A percentile compares a stretch with the other conserved stretches of the same genome.
These are phyloP conservation scores for Miamiensis avidus DNA, from an alignment of 169 alveolate species.

Conservation along the genomic window DNA sequence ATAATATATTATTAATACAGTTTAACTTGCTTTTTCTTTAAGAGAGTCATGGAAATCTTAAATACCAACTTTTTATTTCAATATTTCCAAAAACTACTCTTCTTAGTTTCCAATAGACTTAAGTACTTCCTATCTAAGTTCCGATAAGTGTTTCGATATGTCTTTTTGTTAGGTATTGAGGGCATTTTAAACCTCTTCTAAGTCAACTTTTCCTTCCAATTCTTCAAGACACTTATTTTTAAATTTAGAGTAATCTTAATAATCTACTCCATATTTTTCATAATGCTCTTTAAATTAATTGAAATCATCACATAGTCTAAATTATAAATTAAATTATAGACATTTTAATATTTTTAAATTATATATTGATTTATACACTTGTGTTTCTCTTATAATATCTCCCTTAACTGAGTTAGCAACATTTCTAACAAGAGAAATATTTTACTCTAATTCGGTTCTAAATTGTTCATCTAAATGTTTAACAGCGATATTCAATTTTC, in stretches of 20 bases:
- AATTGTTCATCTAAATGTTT: background rate
- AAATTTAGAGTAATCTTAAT: background rate
- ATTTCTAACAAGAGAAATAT: background rate
- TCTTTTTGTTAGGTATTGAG: slow-evolving; percentile 51
- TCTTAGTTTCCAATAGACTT: slow-evolving; percentile 18
- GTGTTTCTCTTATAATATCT: background rate
- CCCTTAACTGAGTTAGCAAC: background rate
- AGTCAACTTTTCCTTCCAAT: slow-evolving; percentile 54
- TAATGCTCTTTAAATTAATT: too few relatives aligned
- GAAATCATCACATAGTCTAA: background rate
- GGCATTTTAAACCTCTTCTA: slow-evolving; percentile 60
- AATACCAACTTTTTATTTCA: slow-evolving; percentile 51
- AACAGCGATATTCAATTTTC: background rate
- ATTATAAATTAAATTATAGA: background rate
- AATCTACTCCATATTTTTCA: background rate
- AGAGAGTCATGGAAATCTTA: slow-evolving; percentile 11
- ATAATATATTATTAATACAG: slow-evolving; percentile 37
- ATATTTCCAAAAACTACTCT: slow-evolving; percentile 39
- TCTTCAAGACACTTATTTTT: background rate
- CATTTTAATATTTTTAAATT: too few relatives aligned
- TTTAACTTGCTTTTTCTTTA: slow-evolving; percentile 38
- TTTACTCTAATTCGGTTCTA: background rate
- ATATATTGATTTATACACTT: background rate
- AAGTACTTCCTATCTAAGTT: background rate
- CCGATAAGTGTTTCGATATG: slow-evolving; percentile 20